Percentiles rank a stretch among this genome's conserved stretches.
Conservation (phyloP, 306 rosid species). For the Lagenaria siceraria region DNA sequence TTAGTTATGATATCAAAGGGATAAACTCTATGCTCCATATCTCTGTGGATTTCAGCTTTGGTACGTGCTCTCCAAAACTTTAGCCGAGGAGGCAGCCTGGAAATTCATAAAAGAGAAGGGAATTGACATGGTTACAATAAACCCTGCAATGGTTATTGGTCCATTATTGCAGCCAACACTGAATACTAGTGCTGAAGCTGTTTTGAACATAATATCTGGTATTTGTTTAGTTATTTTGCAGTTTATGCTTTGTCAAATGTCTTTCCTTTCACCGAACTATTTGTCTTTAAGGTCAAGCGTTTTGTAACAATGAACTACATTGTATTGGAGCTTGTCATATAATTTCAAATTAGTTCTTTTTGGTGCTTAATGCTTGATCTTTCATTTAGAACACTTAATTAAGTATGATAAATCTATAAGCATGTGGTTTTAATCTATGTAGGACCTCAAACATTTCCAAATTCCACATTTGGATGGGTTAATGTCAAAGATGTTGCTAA, state of each 20-base stretch:
- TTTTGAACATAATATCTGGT: slow-evolving; percentile 53
- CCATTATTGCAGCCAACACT: slow-evolving; percentile 69
- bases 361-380: not conserved
- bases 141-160: slow-evolving; percentile 67
- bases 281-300: not conserved
- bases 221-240: not conserved
- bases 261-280: not conserved
- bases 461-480: slow-evolving; percentile 43
- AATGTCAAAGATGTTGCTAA: slow-evolving; percentile 70
- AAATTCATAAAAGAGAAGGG: slow-evolving; percentile 57
- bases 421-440: slow-evolving; percentile 11
- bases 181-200: slow-evolving; percentile 36
- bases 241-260: not conserved
- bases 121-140: slow-evolving; percentile 57
- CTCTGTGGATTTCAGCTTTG: slow-evolving; percentile 33
- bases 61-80: slow-evolving; percentile 68
- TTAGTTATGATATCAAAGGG: not conserved
- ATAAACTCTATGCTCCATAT: not conserved
- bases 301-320: not conserved
- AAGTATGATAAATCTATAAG: not conserved
- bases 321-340: not conserved
- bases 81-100: slow-evolving; percentile 92
- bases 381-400: not conserved
- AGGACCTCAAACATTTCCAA: slow-evolving; percentile 49
- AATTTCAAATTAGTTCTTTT: not conserved